Percentiles rank a stretch among this genome's conserved stretches.
Conservation (phyloP, 331 rosid genomes). For the Quercus lobata region DNA sequence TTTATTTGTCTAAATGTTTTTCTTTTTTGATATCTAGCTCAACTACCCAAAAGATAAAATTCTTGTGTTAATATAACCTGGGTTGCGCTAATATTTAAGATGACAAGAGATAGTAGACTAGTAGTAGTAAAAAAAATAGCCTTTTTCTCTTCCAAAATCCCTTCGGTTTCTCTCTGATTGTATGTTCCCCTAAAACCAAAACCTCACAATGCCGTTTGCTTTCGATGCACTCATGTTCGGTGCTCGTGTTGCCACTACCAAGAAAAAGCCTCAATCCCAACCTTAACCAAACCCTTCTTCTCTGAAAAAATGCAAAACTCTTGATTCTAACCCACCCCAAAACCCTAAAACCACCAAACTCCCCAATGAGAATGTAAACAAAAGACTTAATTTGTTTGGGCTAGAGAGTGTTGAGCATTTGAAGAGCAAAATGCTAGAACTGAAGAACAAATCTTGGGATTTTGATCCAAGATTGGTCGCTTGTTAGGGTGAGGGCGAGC, state of each 20-base stretch:
- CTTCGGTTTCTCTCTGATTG: no score
- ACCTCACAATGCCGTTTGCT: slow-evolving; percentile 55
- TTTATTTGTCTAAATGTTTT: no score
- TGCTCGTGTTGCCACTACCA: slow-evolving; percentile 62
- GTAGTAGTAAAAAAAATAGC: no score
- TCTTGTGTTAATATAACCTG: no score
- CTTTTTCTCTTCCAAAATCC: no score
- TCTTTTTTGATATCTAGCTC: no score
- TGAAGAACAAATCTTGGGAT: slow-evolving; percentile 60
- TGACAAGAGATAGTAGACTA: no score
- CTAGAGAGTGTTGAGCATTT: slow-evolving; percentile 32
- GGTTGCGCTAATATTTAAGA: no score
- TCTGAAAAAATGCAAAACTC: slow-evolving; percentile 53
- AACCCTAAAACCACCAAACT: slow-evolving; percentile 25
- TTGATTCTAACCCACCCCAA: slow-evolving; percentile 16
- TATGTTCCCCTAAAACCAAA: background rate
- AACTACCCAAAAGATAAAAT: no score
- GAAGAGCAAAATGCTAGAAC: slow-evolving; percentile 37
- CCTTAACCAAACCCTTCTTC: slow-evolving; percentile 2
- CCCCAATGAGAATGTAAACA: slow-evolving; percentile 14
- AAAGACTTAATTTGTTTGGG: background rate
- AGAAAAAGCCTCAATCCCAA: slow-evolving; percentile 35
- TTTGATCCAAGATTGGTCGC: slow-evolving; percentile 46
- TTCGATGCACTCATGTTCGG: slow-evolving; percentile 76
- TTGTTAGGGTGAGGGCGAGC: slow-evolving; percentile 61